Evolutionary conservation across 2,329 filamentous ascomycete genomes (phyloP), one percentile per base, ranked within the genome.

Genomic region (Cercospora zeae-maydis): DNA sequence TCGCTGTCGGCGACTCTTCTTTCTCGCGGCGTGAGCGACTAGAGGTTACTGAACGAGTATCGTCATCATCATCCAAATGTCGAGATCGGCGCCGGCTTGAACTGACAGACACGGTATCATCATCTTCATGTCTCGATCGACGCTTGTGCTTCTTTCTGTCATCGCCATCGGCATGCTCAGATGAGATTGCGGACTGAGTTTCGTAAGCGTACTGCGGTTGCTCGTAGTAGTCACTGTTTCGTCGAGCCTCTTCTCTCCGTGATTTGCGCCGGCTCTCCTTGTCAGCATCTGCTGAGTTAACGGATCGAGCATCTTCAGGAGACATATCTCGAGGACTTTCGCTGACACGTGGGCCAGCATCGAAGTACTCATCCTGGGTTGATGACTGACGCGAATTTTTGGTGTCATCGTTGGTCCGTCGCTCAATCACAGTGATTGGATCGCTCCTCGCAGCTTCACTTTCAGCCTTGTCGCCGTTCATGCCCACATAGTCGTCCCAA

Each of bases 111-210:
- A 71, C 73, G 30, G 72, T 74, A 58, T 81, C 79, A 57, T 81
- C 78, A 47, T 75, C 59, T 30, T 79, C 77, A 4, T 75, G 75
- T 67, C 73, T 78, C 5, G 79, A 80, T 62, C 71, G 73, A n/a
- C 75, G 73, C 61, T 75, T 76, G 8, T 75, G 75, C 58, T 75
- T 78, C 52, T 71, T 75, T 58, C 64, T 65, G 37, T 69, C 72
- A 10, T 79, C 78, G 52, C 76, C 75, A 57, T 78, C 78, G 4
- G 73, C 76, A 30, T 76, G 75, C 59, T 81, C 74, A 33, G 78
- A 79, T 39, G 73, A 74, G 16, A 76, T 75, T 0, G 77, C 73
- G 11, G 78, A 80, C 51, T 74, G 73, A 1, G 75, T 70, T 56
- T 80, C 78, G 61, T 76, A 68, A 1, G 67, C 77, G 54, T 71